A percentile compares a stretch with the other conserved stretches of the same genome.
phyloP scores from a whole-genome alignment of 2,329 filamentous ascomycete genomes.

The Cladophialophora psammophila region DNA sequence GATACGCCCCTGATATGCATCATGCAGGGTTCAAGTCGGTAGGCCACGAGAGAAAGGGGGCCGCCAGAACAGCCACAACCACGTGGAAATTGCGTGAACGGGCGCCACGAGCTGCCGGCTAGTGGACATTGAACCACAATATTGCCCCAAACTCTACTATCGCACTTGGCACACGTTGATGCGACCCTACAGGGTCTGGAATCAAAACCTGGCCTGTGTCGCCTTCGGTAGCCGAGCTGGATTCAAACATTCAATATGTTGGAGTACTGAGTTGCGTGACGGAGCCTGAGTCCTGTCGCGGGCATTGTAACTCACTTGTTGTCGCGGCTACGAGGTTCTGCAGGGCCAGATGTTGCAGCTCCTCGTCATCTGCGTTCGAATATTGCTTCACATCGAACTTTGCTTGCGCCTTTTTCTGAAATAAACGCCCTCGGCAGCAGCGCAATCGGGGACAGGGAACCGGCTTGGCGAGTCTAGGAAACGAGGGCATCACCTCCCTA shows the following conservation, averaged over 20 bases:
- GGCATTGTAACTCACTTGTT: not conserved
- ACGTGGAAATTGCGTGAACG: conserved; percentile 37
- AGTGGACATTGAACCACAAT: conserved; percentile 21
- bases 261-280: not conserved
- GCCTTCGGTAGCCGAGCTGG: not conserved
- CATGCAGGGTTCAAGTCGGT: conserved; percentile 19
- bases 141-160: not conserved
- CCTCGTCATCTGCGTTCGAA: not conserved
- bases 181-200: conserved; percentile 2
- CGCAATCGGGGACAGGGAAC: not conserved
- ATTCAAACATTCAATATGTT: not conserved
- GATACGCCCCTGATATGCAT: conserved; percentile 4
- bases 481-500: not conserved
- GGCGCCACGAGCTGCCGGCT: conserved; percentile 30
- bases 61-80: conserved; percentile 22
- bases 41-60: conserved; percentile 16
- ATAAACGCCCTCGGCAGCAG: not conserved
- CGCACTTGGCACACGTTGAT: conserved; percentile 9
- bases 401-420: not conserved
- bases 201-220: not conserved
- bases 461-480: not conserved
- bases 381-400: not conserved
- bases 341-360: not conserved
- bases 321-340: not conserved
- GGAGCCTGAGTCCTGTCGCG: not conserved